phyloP scores from a whole-genome alignment of 2,329 filamentous ascomycete genomes.

The Cytospora leucostoma region DNA sequence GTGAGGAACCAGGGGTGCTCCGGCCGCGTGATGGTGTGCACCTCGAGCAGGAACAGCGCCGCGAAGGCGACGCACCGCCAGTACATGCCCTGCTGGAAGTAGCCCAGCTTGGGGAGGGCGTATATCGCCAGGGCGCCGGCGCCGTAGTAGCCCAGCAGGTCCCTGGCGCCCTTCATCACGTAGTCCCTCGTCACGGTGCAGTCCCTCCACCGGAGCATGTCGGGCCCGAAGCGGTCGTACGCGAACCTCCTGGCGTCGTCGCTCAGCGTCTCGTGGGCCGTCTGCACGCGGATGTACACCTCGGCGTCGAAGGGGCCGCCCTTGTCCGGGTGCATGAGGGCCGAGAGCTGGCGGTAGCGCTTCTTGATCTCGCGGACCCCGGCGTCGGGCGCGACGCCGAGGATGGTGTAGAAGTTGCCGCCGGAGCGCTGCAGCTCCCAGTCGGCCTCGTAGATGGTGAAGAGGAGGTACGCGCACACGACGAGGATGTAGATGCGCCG shows the following conservation, averaged over 20 bases:
- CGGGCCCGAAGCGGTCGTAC: slow-evolving; percentile 85
- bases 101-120: slow-evolving; percentile 63
- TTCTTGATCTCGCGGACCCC: slow-evolving; percentile 79
- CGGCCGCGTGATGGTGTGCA: slow-evolving; percentile 57
- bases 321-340: slow-evolving; percentile 84
- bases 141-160: slow-evolving; percentile 62
- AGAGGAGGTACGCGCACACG: slow-evolving; percentile 79
- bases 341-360: slow-evolving; percentile 76
- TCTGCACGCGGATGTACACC: slow-evolving; percentile 80
- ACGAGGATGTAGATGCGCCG: slow-evolving; percentile 82
- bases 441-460: slow-evolving; percentile 92
- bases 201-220: slow-evolving; percentile 65
- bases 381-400: slow-evolving; percentile 69
- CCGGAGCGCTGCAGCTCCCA: slow-evolving; percentile 68
- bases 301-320: slow-evolving; percentile 37
- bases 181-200: slow-evolving; percentile 73
- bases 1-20: slow-evolving; percentile 49
- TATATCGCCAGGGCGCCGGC: slow-evolving; percentile 60
- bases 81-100: slow-evolving; percentile 67
- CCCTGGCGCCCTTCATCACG: slow-evolving; percentile 63
- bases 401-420: slow-evolving; percentile 75
- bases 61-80: slow-evolving; percentile 64
- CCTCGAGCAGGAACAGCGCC: slow-evolving; percentile 57
- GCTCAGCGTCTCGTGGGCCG: slow-evolving; percentile 79
- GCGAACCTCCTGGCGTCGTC: slow-evolving; percentile 78